phyloP scores from a whole-genome alignment of 2,329 filamentous ascomycete genomes.

The Zarea fungicola region DNA sequence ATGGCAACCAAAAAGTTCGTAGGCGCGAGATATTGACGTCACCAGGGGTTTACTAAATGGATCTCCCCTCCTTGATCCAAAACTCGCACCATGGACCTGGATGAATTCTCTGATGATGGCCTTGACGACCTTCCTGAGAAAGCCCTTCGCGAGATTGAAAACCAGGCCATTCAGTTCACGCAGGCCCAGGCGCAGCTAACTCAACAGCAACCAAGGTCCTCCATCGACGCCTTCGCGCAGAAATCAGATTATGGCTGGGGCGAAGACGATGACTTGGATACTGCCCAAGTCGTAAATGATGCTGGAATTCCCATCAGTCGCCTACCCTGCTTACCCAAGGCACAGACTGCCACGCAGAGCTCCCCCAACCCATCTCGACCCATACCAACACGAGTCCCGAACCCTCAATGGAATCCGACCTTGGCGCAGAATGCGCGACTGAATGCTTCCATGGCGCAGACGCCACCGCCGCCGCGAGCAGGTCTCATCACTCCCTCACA shows the following conservation, averaged over 20 bases:
- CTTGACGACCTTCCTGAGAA: conserved; percentile 56
- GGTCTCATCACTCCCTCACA: conserved; percentile 18
- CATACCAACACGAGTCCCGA: conserved; percentile 28
- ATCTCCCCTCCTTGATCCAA: neutral
- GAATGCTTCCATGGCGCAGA: conserved; percentile 12
- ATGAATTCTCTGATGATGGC: conserved; percentile 60
- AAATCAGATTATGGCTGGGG: conserved; percentile 39
- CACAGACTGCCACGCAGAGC: conserved; percentile 29
- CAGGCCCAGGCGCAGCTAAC: conserved; percentile 37
- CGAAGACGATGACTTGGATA: conserved; percentile 54
- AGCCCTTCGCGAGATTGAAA: conserved; percentile 57
- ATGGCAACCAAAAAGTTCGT: neutral
- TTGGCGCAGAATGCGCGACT: conserved; percentile 20
- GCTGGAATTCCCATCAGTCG: conserved; percentile 35
- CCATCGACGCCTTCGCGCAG: conserved; percentile 21
- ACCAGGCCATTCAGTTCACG: conserved; percentile 57
- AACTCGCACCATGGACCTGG: conserved; percentile 33
- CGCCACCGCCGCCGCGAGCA: neutral
- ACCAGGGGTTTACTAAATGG: neutral
- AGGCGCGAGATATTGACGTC: neutral
- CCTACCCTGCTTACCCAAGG: conserved; percentile 16
- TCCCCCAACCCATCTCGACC: conserved; percentile 22
- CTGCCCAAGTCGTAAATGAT: conserved; percentile 50
- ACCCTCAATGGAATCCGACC: conserved; percentile 35
- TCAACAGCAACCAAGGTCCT: conserved; percentile 20